Base-by-base conservation (phyloP, 2,329 filamentous ascomycete genomes). In the Domatiomyces catenatus region DNA sequence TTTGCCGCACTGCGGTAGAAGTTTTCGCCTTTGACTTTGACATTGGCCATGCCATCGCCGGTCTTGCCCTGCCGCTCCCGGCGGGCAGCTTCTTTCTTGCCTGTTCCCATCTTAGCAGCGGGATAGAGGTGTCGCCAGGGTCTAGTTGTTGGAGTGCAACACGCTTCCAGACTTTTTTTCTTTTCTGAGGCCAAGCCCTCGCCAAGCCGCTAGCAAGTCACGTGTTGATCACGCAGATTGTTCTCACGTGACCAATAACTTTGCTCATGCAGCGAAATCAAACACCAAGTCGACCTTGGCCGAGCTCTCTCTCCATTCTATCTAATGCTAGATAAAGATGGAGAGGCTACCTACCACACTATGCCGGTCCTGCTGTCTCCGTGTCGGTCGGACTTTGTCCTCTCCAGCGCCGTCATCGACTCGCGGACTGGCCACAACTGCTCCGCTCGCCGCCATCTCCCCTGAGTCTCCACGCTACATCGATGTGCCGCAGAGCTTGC, bases 1-100 rank as follows among this genome's bases (percentile, higher is more conserved):
- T 87, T 88, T 72, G 95, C 95, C 61, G 85, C 86, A 74, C 70
- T 68, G 60, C 86, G 81, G 74, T 96, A 96, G 73, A 96, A 98
- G 74, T 96, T 96, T 75, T 96, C 90, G 71, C 92, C 92, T 73
- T 98, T 98, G 61, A 81, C 75, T 63, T 83, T 86, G 64, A 96
- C 86, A 71, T 96, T 96, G 62, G 72, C 81, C 79, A 94, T 87
- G 66, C 87, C 87, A 79, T 92, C 84, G 59, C 79, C 78, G 47
- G 77, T 78, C 72, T 89, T 90, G 60, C 86, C 87, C 76, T 95
- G 81, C 67, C 88, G 84, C 72, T 76, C 77, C 67, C 84, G 84
- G 71, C 90, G 82, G 67, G 73, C 77, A 57, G 80, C 81, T 71
- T 96, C 90, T 70, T 95, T 95, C 76, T 96, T 96, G 62, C 80